Conservation (phyloP, 129 eudicot species). For the Calendula officinalis region DNA sequence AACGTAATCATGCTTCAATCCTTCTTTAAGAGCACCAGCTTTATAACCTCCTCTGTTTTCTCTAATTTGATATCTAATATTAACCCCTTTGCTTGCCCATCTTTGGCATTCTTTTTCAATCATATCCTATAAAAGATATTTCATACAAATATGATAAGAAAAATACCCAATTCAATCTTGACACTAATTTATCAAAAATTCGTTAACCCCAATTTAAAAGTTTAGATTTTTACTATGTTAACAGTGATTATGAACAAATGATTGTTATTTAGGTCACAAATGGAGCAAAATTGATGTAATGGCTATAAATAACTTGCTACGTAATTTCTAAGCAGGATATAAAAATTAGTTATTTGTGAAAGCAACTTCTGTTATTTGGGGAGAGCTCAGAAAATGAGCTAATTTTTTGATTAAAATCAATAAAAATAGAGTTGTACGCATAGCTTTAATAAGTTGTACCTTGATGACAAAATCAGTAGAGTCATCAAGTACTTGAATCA, state of each 20-base stretch:
- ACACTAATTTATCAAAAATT: not conserved
- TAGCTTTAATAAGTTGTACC: conserved; percentile 17
- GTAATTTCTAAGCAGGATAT: conserved; percentile 14
- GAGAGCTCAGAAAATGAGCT: not conserved
- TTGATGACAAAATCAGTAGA: conserved; percentile 50
- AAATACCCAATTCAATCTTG: not conserved
- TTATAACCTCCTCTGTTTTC: conserved; percentile 92
- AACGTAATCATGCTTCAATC: conserved; percentile 76
- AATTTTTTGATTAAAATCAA: conserved; percentile 18
- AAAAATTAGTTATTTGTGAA: not conserved
- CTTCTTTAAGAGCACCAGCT: conserved; percentile 99
- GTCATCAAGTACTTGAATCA: conserved; percentile 65
- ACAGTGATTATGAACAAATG: not conserved
- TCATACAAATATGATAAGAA: not conserved
- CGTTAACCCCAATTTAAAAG: not conserved
- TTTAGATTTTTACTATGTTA: not conserved
- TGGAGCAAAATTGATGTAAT: conserved; percentile 13
- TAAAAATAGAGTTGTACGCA: too few species aligned
- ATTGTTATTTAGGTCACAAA: conserved; percentile 1
- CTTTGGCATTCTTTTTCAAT: conserved; percentile 91
- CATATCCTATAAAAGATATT: conserved; percentile 56
- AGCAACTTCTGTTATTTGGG: too few species aligned
- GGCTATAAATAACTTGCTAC: not conserved
- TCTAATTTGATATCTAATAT: conserved; percentile 84
- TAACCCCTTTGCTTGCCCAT: conserved; percentile 98